Evolutionary conservation across 176 grass and related monocot species (phyloP).

Genomic region (Zoysia pacifica): DNA sequence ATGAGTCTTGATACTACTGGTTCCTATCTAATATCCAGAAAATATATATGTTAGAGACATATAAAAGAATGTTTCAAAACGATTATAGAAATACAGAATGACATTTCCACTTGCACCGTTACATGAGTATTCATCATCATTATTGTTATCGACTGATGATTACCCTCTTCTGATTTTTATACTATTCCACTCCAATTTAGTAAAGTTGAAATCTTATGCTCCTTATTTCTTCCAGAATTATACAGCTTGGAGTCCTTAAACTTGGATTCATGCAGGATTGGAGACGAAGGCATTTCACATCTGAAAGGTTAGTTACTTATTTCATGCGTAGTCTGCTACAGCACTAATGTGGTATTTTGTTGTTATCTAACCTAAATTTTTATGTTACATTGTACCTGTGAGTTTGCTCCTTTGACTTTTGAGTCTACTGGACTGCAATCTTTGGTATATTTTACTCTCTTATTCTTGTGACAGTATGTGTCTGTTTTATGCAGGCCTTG

Average conservation of each 20-base stretch:
- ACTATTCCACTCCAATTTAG: background rate
- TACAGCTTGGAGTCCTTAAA: conserved; percentile 86
- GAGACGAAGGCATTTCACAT: conserved; percentile 73
- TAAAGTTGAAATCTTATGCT: conserved; percentile 17
- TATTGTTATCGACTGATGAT: background rate
- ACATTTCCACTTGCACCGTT: background rate
- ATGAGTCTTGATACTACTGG: background rate
- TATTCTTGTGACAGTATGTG: conserved; percentile 11
- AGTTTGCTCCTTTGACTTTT: background rate
- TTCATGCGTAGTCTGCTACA: conserved; percentile 3
- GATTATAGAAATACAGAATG: background rate
- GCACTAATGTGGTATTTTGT: background rate
- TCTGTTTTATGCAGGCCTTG: conserved; percentile 57
- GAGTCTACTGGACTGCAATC: conserved; percentile 16
- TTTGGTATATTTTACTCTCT: background rate
- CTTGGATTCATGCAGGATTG: conserved; percentile 93
- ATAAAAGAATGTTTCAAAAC: background rate
- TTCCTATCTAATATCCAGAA: background rate
- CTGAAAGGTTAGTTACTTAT: conserved; percentile 63
- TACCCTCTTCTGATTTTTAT: background rate
- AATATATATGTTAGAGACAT: background rate
- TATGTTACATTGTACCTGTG: background rate
- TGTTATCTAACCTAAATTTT: background rate
- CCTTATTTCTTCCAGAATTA: conserved; percentile 53
- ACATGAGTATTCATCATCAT: background rate